Base-by-base conservation (phyloP, 179 eudicot genomes). In the Sideroxylon spinosum region DNA sequence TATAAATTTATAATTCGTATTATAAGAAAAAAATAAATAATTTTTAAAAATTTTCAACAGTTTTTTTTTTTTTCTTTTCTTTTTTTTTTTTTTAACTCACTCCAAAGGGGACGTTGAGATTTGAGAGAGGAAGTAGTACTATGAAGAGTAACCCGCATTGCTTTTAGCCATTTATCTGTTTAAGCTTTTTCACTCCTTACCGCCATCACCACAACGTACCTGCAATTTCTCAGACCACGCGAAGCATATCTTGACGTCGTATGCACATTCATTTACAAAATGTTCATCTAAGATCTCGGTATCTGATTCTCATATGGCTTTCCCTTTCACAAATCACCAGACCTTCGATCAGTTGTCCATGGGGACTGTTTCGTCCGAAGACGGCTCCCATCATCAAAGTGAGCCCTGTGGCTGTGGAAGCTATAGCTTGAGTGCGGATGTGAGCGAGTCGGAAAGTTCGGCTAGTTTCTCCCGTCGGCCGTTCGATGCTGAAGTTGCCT, bases 381-480 rank as follows among this genome's bases (percentile, higher is more conserved):
- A 82, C 9, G 79, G 32, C 66, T 67, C 64, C 23, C 81, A 82
- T 49, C 64, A 73, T 1, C 76, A 17, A 56, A 73, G 78, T 26
- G 82, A 46, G 67, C 72, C 55, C 22, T 63, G 82, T 22, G 82
- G 82, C 22, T 63, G 82, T 22, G 82, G 82, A 26, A 82, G 85
- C 63, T 82, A 82, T 28, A 78, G 92, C 65, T 67, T 92, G 19
- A 93, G 98, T 75, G 97, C 97, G 4, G 98, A 93, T 73, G 87
- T 93, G 46, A 89, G 95, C 73, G 98, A 93, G 84, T 93, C 97
- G 0, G 98, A 93, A 77, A 90, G 91, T 75, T 87, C 86, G 22
- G 75, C 79, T 16, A 87, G 89, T 32, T 86, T 86, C 83, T 89
- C 89, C 4, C 80, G 82, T 32, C 86, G 82, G 22, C 84, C 84